These are phyloP conservation scores for Sordariomycetes sp. DNA, from an alignment of 2,329 filamentous ascomycete species.

Conservation along the genomic window DNA sequence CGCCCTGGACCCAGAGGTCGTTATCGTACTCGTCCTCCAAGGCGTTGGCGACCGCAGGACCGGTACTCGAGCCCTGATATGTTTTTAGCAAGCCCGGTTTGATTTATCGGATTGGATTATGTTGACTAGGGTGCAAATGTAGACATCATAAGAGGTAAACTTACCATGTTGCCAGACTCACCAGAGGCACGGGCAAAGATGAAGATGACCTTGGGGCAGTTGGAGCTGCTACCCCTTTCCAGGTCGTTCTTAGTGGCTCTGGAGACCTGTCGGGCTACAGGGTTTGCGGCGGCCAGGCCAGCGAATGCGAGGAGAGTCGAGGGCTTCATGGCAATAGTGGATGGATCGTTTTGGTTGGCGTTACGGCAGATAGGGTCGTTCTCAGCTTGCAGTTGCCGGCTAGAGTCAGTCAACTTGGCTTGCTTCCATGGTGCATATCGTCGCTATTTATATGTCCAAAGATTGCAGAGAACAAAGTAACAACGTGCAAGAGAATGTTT, in stretches of 20 bases:
- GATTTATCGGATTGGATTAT: constrained; percentile 3
- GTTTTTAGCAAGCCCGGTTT: constrained; percentile 5
- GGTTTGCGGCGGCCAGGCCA: background rate
- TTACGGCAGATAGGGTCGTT: background rate
- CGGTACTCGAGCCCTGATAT: constrained; percentile 15
- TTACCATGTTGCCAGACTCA: constrained; percentile 26
- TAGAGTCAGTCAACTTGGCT: background rate
- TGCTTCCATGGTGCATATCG: background rate
- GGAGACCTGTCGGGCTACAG: background rate
- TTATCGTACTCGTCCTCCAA: constrained; percentile 15
- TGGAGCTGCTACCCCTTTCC: constrained; percentile 13
- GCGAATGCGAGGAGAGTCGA: background rate
- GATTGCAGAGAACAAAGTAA: background rate
- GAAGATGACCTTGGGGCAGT: constrained; percentile 25
- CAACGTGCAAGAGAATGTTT: background rate
- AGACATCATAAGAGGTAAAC: background rate
- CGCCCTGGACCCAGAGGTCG: constrained; percentile 30
- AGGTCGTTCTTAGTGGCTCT: constrained; percentile 5
- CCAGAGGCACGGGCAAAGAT: constrained; percentile 27
- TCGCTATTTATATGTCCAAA: background rate
- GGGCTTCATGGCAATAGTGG: background rate
- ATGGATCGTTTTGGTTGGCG: background rate
- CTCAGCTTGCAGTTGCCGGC: background rate
- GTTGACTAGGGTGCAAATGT: background rate
- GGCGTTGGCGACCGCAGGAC: constrained; percentile 16